phyloP scores from a whole-genome alignment of 2,329 filamentous ascomycete genomes.

The Botrytis aclada region DNA sequence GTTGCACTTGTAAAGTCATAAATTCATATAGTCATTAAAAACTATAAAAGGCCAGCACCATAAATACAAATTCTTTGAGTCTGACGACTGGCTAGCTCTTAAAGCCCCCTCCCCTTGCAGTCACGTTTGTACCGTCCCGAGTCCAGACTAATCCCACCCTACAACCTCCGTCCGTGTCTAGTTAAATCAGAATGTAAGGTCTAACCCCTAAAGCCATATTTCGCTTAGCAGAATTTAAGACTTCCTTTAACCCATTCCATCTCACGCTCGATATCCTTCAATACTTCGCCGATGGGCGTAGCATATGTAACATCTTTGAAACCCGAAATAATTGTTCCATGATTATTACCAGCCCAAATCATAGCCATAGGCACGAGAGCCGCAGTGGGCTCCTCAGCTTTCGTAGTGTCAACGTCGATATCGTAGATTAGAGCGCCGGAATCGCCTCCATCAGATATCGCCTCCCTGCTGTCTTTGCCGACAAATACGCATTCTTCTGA shows the following conservation, averaged over 20 bases:
- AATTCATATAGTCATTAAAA: too few species aligned
- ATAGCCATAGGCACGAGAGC: not conserved
- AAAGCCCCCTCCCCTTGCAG: too few species aligned
- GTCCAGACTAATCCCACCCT: too few species aligned
- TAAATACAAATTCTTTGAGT: too few species aligned
- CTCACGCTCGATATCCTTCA: not conserved
- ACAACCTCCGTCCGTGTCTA: too few species aligned
- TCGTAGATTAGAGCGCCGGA: not conserved
- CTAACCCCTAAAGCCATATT: not conserved
- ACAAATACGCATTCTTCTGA: not conserved
- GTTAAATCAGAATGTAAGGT: too few species aligned
- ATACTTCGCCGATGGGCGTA: not conserved
- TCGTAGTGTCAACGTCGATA: not conserved
- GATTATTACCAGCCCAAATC: not conserved
- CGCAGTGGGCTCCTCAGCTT: not conserved
- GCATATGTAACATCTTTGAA: not conserved
- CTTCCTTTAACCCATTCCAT: not conserved
- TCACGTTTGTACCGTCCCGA: too few species aligned
- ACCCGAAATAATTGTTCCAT: not conserved
- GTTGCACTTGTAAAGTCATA: too few species aligned
- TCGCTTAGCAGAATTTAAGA: not conserved
- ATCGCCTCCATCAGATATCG: not conserved
- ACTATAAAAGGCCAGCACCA: too few species aligned
- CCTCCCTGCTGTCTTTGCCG: accelerated
- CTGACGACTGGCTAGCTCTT: too few species aligned